Evolutionary conservation across 1,139 yeast genomes (phyloP), one percentile per base, ranked within the genome.

Genomic region (Yamadazyma conglobata): DNA sequence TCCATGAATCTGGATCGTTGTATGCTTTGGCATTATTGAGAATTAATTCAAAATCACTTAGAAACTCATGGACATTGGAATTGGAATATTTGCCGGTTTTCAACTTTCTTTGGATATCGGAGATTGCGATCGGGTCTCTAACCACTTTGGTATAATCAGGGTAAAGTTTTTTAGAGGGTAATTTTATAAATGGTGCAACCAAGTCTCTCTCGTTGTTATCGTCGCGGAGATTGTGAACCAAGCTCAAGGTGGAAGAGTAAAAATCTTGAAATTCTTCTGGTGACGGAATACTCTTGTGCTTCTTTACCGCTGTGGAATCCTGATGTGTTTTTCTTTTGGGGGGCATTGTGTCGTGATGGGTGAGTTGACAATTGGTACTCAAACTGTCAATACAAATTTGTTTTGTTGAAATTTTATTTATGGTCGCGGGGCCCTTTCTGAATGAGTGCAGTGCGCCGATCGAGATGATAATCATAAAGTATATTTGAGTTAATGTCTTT

Each of bases 61-160:
- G 39, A 40, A 80, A 76, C 28, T 70, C 77, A 2, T 50, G 57
- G 0, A 56, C 40, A 3, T 57, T 39, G 5, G 41, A 38, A 8
- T 41, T 42, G 0, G 54, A 33, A 38, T 71, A 72, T 22, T 50
- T 58, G 11, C 60, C 60, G 26, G 46, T 55, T 16, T 53, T 52
- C 32, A 60, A 57, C 47, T 66, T 78, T 47, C 54, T 64, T 41
- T 66, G 73, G 25, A 82, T 79, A 42, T 84, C 94, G 28, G 73
- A 56, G 9, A 85, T 53, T 1, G 91, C 78, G 7, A 84, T 73
- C 3, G 95, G 94, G n/a, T 61, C 52, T 15, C 57, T 55, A 20
- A 85, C 77, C 37, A 80, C 65, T 32, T 76, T 72, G 51, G 80
- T 84, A 56, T 89, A 91, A 48, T 85, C 93, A 0, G 96, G 95